These are phyloP conservation scores for Fusarium nelsonii DNA, from an alignment of 2,329 filamentous ascomycete genomes.

Conservation along the genomic window DNA sequence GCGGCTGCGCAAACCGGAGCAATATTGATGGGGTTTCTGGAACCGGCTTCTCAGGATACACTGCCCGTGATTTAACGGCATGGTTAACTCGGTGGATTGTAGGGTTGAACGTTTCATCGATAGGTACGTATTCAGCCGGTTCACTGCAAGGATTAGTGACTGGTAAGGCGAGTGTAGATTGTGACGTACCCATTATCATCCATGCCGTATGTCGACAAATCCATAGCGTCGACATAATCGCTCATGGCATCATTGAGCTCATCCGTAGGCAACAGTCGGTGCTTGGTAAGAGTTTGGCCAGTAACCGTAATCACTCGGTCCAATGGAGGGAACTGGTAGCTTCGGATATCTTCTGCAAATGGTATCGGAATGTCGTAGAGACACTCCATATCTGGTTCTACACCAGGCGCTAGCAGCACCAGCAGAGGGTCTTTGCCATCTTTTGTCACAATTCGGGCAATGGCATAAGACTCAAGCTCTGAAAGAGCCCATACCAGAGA, in stretches of 20 bases:
- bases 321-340: conserved; percentile 91
- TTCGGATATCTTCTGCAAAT: conserved; percentile 90
- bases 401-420: conserved; percentile 81
- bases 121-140: conserved; percentile 75
- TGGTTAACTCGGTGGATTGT: conserved; percentile 90
- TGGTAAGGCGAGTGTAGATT: not conserved
- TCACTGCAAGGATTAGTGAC: conserved; percentile 51
- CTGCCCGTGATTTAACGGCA: conserved; percentile 84
- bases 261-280: conserved; percentile 83
- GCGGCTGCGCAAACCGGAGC: conserved; percentile 78
- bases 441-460: conserved; percentile 87
- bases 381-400: conserved; percentile 84
- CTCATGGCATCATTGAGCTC: conserved; percentile 85
- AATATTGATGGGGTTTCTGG: conserved; percentile 73
- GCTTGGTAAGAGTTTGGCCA: conserved; percentile 82
- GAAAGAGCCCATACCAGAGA: conserved; percentile 89
- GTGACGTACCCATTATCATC: conserved; percentile 78
- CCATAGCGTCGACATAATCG: conserved; percentile 93
- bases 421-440: conserved; percentile 83
- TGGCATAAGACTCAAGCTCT: conserved; percentile 85
- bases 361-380: conserved; percentile 91
- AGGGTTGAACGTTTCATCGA: conserved; percentile 87
- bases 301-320: conserved; percentile 90
- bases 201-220: conserved; percentile 76
- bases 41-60: conserved; percentile 75